phyloP scores from a whole-genome alignment of 2,329 filamentous ascomycete species.

The Huntiella bhutanensis region DNA sequence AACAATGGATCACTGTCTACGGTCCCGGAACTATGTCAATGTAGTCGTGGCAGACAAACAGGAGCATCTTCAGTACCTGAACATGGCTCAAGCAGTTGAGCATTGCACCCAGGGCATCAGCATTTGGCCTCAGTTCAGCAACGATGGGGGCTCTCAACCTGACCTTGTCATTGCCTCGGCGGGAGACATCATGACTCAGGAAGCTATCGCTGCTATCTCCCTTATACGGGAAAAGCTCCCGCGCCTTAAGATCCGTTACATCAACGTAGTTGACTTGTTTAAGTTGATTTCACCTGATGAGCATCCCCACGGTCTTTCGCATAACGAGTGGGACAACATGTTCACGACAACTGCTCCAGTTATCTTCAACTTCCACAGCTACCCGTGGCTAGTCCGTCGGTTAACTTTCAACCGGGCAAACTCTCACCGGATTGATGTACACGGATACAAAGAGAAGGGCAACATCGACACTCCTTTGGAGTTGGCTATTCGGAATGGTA shows the following conservation, averaged over 20 bases:
- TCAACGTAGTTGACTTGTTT: constrained; percentile 68
- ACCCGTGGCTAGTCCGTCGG: constrained; percentile 63
- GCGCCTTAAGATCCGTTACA: constrained; percentile 55
- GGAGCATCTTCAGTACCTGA: constrained; percentile 56
- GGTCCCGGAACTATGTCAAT: constrained; percentile 61
- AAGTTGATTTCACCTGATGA: constrained; percentile 51
- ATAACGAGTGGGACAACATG: constrained; percentile 45
- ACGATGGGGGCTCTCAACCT: constrained; percentile 47
- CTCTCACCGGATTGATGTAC: constrained; percentile 49
- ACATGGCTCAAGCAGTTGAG: constrained; percentile 50
- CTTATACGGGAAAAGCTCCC: constrained; percentile 54
- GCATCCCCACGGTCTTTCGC: constrained; percentile 54
- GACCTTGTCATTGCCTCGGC: constrained; percentile 61
- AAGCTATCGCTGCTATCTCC: constrained; percentile 56
- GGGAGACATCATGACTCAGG: constrained; percentile 56
- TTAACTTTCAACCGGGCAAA: constrained; percentile 59
- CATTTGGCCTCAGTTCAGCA: constrained; percentile 61
- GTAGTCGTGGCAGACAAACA: constrained; percentile 67
- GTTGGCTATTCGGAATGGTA: constrained; percentile 58
- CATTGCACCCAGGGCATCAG: constrained; percentile 66
- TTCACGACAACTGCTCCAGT: constrained; percentile 56
- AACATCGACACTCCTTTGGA: constrained; percentile 70
- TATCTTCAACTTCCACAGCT: constrained; percentile 73
- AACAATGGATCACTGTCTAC: constrained; percentile 57
- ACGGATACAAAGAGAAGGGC: constrained; percentile 65